Conservation (phyloP, 116 monocot species). For the Posidonia oceanica region DNA sequence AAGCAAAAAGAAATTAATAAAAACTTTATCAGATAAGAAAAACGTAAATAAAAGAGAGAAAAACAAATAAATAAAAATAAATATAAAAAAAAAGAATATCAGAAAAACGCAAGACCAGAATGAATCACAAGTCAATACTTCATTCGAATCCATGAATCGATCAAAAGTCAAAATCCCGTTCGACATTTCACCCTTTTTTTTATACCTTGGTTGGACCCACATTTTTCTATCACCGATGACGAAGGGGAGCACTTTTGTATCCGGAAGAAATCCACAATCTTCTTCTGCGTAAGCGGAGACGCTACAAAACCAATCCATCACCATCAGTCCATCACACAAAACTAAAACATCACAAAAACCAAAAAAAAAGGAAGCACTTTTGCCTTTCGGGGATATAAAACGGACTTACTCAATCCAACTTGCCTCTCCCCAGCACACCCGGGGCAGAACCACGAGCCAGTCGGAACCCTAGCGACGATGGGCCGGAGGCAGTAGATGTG, state of each 20-base stretch:
- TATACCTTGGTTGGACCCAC: slow-evolving; percentile 37
- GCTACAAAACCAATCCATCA: slow-evolving; percentile 18
- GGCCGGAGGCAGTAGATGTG: slow-evolving; percentile 76
- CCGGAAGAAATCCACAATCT: slow-evolving; percentile 78
- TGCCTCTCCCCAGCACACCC: slow-evolving; percentile 23
- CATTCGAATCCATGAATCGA: too few species aligned
- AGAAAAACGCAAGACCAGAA: too few species aligned
- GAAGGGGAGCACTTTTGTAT: slow-evolving; percentile 39
- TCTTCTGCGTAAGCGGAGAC: slow-evolving; percentile 69
- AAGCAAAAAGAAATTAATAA: too few species aligned
- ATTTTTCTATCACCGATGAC: slow-evolving; percentile 16
- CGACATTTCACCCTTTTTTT: neutral
- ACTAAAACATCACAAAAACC: neutral
- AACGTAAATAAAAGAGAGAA: too few species aligned
- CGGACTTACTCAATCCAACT: slow-evolving; percentile 16
- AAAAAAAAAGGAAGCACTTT: slow-evolving; percentile 1
- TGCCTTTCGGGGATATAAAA: too few species aligned
- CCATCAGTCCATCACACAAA: neutral
- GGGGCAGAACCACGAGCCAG: slow-evolving; percentile 72
- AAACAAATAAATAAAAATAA: too few species aligned
- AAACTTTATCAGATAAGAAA: too few species aligned
- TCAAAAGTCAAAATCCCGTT: too few species aligned
- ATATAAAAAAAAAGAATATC: too few species aligned
- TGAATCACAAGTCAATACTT: too few species aligned
- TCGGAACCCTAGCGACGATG: slow-evolving; percentile 60